These are phyloP conservation scores for Orbilia ellipsospora DNA, from an alignment of 2,329 filamentous ascomycete genomes.

Conservation along the genomic window DNA sequence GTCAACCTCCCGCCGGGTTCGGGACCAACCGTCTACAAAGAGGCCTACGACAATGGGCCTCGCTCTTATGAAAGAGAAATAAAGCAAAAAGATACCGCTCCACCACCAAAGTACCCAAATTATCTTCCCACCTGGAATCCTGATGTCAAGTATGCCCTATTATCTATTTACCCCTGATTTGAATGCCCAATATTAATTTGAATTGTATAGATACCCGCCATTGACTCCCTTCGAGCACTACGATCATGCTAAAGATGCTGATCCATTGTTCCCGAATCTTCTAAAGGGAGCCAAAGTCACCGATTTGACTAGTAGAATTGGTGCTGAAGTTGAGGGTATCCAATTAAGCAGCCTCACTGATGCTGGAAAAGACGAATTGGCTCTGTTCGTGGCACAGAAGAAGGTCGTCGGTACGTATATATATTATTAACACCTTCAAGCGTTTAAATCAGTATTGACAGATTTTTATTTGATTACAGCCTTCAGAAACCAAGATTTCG, in stretches of 20 bases:
- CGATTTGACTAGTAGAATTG: slow-evolving; percentile 78
- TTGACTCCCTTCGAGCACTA: slow-evolving; percentile 76
- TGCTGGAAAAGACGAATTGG: slow-evolving; percentile 80
- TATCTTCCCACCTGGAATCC: slow-evolving; percentile 78
- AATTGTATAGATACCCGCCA: slow-evolving; percentile 68
- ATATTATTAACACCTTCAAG: not conserved
- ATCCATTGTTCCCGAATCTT: slow-evolving; percentile 75
- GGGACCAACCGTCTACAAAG: slow-evolving; percentile 52
- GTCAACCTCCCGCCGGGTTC: slow-evolving; percentile 43
- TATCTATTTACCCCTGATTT: not conserved
- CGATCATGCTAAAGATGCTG: slow-evolving; percentile 80
- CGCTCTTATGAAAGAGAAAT: slow-evolving; percentile 45
- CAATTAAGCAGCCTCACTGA: slow-evolving; percentile 76
- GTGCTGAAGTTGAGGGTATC: slow-evolving; percentile 76
- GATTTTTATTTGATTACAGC: slow-evolving; percentile 61
- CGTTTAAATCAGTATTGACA: slow-evolving; percentile 61
- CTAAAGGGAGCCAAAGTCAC: slow-evolving; percentile 67
- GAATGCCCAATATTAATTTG: not conserved
- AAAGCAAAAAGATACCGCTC: slow-evolving; percentile 31
- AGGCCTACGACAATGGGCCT: slow-evolving; percentile 50
- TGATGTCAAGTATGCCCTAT: slow-evolving; percentile 66
- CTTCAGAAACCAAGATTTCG: slow-evolving; percentile 80
- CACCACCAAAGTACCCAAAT: slow-evolving; percentile 73
- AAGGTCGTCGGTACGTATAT: slow-evolving; percentile 71
- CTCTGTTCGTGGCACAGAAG: slow-evolving; percentile 78